These are phyloP conservation scores for Thermoascus crustaceus DNA, from an alignment of 2,329 filamentous ascomycete species.

Conservation along the genomic window DNA sequence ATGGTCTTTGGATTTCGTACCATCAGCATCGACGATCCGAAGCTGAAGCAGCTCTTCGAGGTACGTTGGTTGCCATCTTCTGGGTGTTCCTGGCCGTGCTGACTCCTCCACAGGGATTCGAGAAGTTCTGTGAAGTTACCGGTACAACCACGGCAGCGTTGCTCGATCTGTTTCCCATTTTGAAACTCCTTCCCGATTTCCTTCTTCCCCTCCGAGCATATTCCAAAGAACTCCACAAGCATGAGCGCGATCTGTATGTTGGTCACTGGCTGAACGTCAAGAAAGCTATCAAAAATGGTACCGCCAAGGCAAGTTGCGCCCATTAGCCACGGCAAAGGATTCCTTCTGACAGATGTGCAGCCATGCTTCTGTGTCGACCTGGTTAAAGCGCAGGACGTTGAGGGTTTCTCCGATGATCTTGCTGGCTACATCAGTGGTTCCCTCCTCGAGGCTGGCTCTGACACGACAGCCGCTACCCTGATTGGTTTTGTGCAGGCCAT, in stretches of 20 bases:
- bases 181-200: conserved; percentile 39
- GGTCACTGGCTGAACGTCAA: conserved; percentile 37
- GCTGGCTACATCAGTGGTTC: conserved; percentile 16
- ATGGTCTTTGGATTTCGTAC: conserved; percentile 45
- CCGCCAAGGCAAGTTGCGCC: too few relatives aligned
- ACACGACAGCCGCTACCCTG: conserved; percentile 43
- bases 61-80: conserved; percentile 11
- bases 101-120: conserved; percentile 28
- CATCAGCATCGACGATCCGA: conserved; percentile 32
- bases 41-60: conserved; percentile 37
- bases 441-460: conserved; percentile 39
- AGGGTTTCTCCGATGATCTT: not conserved
- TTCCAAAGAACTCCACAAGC: conserved; percentile 37
- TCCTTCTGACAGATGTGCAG: too few relatives aligned
- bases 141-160: conserved; percentile 36
- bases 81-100: conserved; percentile 2
- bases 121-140: conserved; percentile 35
- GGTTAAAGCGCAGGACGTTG: conserved; percentile 17
- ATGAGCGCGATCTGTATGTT: conserved; percentile 37
- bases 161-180: conserved; percentile 40
- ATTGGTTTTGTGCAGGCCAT: conserved; percentile 44
- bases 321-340: too few relatives aligned
- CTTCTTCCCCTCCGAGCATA: conserved; percentile 27
- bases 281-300: conserved; percentile 20
- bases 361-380: conserved; percentile 21